Evolutionary conservation across 495 filamentous ascomycete species (phyloP), one percentile per base, ranked within the genome.

Genomic region (Podospora bellae-mahoneyi): DNA sequence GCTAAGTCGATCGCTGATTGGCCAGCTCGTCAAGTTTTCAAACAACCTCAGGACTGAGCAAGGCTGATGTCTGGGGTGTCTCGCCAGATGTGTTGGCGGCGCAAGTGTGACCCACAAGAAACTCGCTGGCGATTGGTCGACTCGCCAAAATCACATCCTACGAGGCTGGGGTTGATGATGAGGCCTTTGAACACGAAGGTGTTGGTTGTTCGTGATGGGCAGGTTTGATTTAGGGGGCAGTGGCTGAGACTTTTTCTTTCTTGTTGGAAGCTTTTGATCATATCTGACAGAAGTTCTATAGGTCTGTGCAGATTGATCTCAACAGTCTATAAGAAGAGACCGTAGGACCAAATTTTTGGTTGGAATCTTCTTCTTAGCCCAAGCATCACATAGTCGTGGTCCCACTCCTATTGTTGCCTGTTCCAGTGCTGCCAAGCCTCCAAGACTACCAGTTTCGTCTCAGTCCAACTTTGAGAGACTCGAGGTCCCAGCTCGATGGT

Each of bases 91-190:
- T 13, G 30, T 32, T 32, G 0, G 39, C 39, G 39, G 9, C 39
- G 13, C 9, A 48, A 10, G 39, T 10, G 13, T 10, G 15, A 13
- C 15, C 1, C 7, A 48, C 39, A 48, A 48, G 39, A 48, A 10
- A 48, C 9, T 48, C 9, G 15, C 39, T 48, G 39, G 15, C 39
- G 39, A 48, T 48, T 48, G 39, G 13, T 16, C 39, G 15, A 18
- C 26, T 59, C 56, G 56, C 26, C 56, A 59, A 59, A 59, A 18
- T 18, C 59, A 61, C 1, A 61, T 61, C 59, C 59, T 61, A 13
- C 59, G 26, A 61, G 59, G 23, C 30, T 26, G 26, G 16, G 9
- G n/a, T 61, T 20, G n/a, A 61, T 13, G 59, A 9, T 23, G 23
- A 26, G 27, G 5, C 9, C 23, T 30, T 15, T 61, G 59, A 28